Percentiles rank a stretch among this genome's conserved stretches.
These are phyloP conservation scores for Globisporangium spinosum DNA, from an alignment of 352 stramenopile genomes.

Conservation along the genomic window DNA sequence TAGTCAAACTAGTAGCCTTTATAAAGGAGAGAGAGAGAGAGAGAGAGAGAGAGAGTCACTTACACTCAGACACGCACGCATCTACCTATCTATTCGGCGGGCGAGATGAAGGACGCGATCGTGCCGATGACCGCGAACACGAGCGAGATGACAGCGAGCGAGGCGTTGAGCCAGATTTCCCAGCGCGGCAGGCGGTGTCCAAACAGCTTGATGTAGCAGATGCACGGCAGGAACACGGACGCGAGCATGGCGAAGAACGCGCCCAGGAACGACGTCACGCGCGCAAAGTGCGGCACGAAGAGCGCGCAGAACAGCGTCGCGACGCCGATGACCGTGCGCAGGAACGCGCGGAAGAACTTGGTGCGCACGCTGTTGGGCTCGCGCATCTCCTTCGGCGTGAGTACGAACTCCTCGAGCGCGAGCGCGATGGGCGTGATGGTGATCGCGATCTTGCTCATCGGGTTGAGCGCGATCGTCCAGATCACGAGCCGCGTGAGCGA, in stretches of 20 bases:
- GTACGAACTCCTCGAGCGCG: conserved; percentile 67
- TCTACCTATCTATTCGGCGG: conserved; percentile 38
- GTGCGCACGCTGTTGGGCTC: conserved; percentile 24
- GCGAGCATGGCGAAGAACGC: conserved; percentile 86
- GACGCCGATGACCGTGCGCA: conserved; percentile 59
- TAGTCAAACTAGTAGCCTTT: no score
- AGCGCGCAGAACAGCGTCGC: conserved; percentile 56
- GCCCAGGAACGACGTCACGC: conserved; percentile 79
- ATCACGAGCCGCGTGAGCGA: conserved; percentile 62
- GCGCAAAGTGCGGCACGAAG: conserved; percentile 81
- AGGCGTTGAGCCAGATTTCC: conserved; percentile 52
- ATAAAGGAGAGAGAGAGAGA: neutral
- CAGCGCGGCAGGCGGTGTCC: conserved; percentile 34
- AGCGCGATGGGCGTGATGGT: conserved; percentile 78
- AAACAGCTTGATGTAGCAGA: conserved; percentile 88
- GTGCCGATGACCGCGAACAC: conserved; percentile 75
- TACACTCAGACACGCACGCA: neutral
- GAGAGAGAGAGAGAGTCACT: neutral
- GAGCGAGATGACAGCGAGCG: conserved; percentile 54
- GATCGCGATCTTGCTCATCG: conserved; percentile 88
- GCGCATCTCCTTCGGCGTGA: conserved; percentile 41
- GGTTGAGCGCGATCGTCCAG: conserved; percentile 84
- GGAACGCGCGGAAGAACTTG: conserved; percentile 55
- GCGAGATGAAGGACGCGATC: conserved; percentile 66
- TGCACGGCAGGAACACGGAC: conserved; percentile 77